Conservation (phyloP, 116 monocot species). For the Papilionanthe hybrid region DNA sequence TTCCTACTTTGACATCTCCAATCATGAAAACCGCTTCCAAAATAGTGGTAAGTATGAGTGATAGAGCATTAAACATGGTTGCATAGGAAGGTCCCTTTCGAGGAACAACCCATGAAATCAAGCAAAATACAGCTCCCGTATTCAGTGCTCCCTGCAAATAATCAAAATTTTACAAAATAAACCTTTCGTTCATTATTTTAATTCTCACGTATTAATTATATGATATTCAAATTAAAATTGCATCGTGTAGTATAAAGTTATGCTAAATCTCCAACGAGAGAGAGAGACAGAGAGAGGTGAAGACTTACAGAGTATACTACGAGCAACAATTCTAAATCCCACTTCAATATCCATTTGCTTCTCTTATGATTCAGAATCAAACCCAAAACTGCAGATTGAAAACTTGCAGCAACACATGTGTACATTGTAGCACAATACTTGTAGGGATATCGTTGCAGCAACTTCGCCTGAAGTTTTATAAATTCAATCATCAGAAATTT, state of each 20-base stretch:
- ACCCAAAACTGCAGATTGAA: background rate
- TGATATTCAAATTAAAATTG: too few species aligned
- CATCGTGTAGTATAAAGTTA: too few species aligned
- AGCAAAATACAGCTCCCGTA: background rate
- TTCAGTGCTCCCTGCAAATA: slow-evolving; percentile 7
- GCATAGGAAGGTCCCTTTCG: background rate
- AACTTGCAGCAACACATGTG: background rate
- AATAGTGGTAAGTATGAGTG: slow-evolving; percentile 3
- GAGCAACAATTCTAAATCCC: slow-evolving; percentile 2
- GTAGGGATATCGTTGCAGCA: background rate
- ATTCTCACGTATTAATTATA: too few species aligned
- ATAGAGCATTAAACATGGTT: slow-evolving; percentile 6
- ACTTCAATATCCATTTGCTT: background rate
- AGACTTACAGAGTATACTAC: background rate
- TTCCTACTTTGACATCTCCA: background rate
- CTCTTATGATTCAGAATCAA: background rate
- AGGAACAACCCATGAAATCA: slow-evolving; percentile 9
- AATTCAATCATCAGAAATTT: background rate
- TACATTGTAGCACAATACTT: slow-evolving; percentile 2
- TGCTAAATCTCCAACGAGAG: too few species aligned
- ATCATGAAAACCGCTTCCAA: slow-evolving; percentile 7
- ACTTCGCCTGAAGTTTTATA: background rate
- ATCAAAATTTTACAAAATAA: background rate
- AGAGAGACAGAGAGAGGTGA: background rate
- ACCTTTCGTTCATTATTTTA: too few species aligned